Conservation (phyloP, 148 eudicot genomes). For the Vaccinium myrtillus region DNA sequence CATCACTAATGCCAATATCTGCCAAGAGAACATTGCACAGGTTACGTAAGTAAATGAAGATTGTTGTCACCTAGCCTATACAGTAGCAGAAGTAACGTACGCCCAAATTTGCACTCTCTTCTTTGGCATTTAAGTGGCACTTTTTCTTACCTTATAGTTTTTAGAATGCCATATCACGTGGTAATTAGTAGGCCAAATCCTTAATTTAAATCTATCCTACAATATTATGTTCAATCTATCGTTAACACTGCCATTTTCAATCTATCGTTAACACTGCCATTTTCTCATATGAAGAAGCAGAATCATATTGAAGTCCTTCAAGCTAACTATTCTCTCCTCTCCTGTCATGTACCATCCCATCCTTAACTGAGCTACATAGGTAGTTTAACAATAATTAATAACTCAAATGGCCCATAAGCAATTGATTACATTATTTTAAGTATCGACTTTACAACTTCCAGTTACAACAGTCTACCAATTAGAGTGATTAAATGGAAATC, state of each 20-base stretch:
- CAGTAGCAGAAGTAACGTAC: background rate
- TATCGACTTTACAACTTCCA: too few species aligned
- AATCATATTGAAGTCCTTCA: background rate
- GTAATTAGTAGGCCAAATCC: background rate
- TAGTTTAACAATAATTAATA: background rate
- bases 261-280: background rate
- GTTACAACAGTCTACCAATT: background rate
- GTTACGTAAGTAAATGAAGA: background rate
- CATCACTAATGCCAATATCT: background rate
- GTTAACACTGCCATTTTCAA: background rate
- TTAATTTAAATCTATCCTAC: background rate
- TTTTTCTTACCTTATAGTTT: background rate
- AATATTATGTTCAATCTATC: too few species aligned
- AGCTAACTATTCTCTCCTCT: background rate
- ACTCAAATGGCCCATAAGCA: background rate
- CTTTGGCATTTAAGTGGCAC: background rate
- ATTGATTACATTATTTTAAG: too few species aligned
- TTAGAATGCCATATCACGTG: background rate
- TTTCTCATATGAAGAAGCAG: background rate
- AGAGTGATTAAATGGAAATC: too few species aligned
- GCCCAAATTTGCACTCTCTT: background rate
- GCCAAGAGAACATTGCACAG: background rate
- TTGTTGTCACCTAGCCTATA: background rate
- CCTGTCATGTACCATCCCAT: background rate
- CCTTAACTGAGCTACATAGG: background rate